A percentile compares a stretch with the other conserved stretches of the same genome.
These are phyloP conservation scores for Lanmaoa rubissima DNA, from an alignment of 768 basidiomycete genomes.

Conservation along the genomic window DNA sequence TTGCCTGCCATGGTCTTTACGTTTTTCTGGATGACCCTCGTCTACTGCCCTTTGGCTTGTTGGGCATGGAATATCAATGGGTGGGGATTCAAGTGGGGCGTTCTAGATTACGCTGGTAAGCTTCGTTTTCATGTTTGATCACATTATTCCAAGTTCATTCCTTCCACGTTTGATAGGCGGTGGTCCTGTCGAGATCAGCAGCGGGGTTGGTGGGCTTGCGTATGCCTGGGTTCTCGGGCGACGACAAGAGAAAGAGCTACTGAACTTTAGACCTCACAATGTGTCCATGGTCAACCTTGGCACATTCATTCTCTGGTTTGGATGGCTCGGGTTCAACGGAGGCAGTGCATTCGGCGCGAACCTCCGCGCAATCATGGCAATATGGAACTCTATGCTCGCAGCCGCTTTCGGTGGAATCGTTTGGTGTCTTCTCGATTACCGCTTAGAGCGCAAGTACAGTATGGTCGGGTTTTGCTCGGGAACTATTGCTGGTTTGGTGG, in stretches of 20 bases:
- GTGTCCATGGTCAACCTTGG: constrained; percentile 81
- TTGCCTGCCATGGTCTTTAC: constrained; percentile 78
- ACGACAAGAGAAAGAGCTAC: constrained; percentile 65
- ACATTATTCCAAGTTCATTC: neutral
- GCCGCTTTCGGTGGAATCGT: constrained; percentile 80
- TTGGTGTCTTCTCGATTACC: constrained; percentile 80
- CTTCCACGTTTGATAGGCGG: constrained; percentile 48
- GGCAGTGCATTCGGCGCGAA: constrained; percentile 88
- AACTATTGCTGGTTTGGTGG: constrained; percentile 85
- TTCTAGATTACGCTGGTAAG: constrained; percentile 83
- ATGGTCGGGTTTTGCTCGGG: constrained; percentile 92
- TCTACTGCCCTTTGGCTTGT: constrained; percentile 84
- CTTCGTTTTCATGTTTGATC: constrained; percentile 2
- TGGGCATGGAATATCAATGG: constrained; percentile 83
- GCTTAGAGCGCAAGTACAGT: constrained; percentile 77
- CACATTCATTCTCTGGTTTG: constrained; percentile 85
- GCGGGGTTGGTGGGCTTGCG: constrained; percentile 81
- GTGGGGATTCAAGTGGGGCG: constrained; percentile 84
- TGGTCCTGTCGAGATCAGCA: constrained; percentile 85
- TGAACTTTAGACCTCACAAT: constrained; percentile 87
- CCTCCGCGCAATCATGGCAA: constrained; percentile 78
- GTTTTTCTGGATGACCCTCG: constrained; percentile 83
- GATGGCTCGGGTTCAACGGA: constrained; percentile 89
- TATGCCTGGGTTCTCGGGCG: constrained; percentile 86
- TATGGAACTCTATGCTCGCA: constrained; percentile 87